Conservation (phyloP, 1,284 basidiomycete genomes). For the Austropuccinia psidii region DNA sequence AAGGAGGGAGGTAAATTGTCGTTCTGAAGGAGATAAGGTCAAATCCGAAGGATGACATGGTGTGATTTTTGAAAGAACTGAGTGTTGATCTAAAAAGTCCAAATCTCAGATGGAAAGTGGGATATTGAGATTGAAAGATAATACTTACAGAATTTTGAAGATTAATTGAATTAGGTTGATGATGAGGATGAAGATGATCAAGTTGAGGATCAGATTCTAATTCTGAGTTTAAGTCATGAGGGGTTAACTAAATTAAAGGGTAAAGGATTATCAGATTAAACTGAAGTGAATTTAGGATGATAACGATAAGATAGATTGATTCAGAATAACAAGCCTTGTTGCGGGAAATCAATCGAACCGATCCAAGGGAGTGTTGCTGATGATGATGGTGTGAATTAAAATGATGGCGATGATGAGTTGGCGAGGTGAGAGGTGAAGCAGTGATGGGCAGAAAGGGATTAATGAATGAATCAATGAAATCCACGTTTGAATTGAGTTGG, state of each 20-base stretch:
- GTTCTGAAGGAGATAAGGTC: not conserved
- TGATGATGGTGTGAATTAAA: constrained; percentile 17
- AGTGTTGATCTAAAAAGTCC: constrained; percentile 5
- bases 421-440: no score
- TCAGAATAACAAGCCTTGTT: not conserved
- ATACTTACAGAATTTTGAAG: not conserved
- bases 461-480: no score
- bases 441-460: no score
- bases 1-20: not conserved
- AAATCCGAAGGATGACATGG: no score
- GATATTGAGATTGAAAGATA: not conserved
- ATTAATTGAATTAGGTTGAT: not conserved
- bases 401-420: no score
- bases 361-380: not conserved
- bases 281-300: not conserved
- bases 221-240: not conserved
- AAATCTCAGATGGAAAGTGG: constrained; percentile 6
- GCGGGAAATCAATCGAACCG: not conserved
- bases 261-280: not conserved
- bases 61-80: not conserved
- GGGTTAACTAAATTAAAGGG: not conserved
- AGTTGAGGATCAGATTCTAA: not conserved
- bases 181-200: not conserved
- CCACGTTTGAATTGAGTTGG: no score
- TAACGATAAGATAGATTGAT: not conserved